A percentile compares a stretch with the other conserved stretches of the same genome.
These are phyloP conservation scores for Aegle marmelos DNA, from an alignment of 345 rosid genomes.

Conservation along the genomic window DNA sequence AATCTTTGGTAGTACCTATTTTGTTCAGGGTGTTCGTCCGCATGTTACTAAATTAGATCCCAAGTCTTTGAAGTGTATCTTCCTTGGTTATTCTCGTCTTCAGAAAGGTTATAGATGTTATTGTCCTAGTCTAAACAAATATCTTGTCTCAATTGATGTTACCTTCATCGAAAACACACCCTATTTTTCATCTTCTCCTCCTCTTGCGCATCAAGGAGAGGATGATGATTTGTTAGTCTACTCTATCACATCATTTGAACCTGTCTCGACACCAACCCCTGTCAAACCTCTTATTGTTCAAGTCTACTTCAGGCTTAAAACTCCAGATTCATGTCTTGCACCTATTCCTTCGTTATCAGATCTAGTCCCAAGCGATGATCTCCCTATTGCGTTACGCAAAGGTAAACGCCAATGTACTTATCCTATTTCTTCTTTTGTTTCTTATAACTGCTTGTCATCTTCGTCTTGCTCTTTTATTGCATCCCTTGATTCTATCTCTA, in stretches of 20 bases:
- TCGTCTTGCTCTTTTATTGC: not conserved
- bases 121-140: not conserved
- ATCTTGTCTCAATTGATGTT: not conserved
- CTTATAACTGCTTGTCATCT: not conserved
- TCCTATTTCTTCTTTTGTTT: not conserved
- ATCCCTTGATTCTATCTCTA: not conserved
- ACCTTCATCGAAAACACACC: not conserved
- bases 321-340: not conserved
- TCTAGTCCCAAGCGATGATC: not conserved
- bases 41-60: too few relatives aligned
- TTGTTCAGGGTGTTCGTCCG: too few relatives aligned
- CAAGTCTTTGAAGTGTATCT: too few relatives aligned
- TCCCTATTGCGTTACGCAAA: not conserved
- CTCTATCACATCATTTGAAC: too few relatives aligned
- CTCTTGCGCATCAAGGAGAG: rapidly evolving
- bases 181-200: not conserved
- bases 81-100: too few relatives aligned
- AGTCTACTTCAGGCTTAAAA: not conserved
- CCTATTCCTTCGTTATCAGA: not conserved
- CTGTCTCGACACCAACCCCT: too few relatives aligned
- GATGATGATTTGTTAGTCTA: not conserved
- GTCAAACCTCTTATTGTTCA: not conserved
- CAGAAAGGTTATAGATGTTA: too few relatives aligned
- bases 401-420: not conserved
- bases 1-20: too few relatives aligned